Evolutionary conservation across 108 stramenopile genomes (phyloP).

Genomic region (Halocafeteria seosinensis): DNA sequence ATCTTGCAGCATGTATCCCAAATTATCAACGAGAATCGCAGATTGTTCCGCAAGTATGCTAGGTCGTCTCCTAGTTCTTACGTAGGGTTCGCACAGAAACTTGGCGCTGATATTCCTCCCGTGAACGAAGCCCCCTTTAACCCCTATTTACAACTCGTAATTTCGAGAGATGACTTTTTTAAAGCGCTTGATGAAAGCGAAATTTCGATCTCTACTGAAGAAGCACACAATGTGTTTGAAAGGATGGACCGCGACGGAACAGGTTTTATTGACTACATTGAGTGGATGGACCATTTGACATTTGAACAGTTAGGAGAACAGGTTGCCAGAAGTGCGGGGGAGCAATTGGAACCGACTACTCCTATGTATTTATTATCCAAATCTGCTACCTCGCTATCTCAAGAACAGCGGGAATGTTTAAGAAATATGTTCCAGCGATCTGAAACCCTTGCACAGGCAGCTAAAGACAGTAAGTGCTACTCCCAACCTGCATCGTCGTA

Average conservation of each 20-base stretch:
- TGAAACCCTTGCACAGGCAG: slow-evolving; percentile 47
- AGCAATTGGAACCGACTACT: too few relatives aligned
- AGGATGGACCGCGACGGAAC: slow-evolving; percentile 19
- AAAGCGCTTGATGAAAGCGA: neutral
- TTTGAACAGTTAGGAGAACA: too few relatives aligned
- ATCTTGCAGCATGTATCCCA: slow-evolving; percentile 60
- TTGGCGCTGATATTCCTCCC: too few relatives aligned
- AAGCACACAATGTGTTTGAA: neutral
- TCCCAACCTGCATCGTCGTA: neutral
- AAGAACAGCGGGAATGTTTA: neutral
- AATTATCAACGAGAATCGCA: slow-evolving; percentile 44
- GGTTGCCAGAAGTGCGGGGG: too few relatives aligned
- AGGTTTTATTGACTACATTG: slow-evolving; percentile 14
- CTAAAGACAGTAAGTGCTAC: slow-evolving; percentile 31
- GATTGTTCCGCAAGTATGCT: too few relatives aligned
- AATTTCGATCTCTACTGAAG: neutral
- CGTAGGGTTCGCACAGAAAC: too few relatives aligned
- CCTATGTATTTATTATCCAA: slow-evolving; percentile 3
- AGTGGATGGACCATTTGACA: slow-evolving; percentile 21
- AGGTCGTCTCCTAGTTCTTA: too few relatives aligned
- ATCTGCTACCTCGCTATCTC: neutral
- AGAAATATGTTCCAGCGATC: slow-evolving; percentile 25
- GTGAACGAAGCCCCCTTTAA: too few relatives aligned
- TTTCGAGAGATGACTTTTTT: neutral
- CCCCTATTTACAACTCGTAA: neutral